Conservation (phyloP, 768 basidiomycete species). For the Russula dissimulans region DNA sequence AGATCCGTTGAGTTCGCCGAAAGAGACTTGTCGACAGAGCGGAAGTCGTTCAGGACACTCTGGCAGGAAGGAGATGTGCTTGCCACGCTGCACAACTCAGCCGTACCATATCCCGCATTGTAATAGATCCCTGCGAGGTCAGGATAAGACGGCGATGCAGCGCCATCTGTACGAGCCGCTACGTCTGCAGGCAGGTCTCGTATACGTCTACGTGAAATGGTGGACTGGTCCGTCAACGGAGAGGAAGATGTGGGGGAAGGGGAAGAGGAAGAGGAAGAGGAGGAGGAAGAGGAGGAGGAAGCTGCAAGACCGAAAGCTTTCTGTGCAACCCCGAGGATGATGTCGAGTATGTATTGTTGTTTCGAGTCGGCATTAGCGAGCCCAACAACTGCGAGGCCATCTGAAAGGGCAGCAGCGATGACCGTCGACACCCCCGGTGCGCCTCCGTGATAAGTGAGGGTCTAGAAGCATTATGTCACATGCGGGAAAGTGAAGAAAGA, state of each 20-base stretch:
- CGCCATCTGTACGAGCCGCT: background rate
- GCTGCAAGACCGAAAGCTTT: background rate
- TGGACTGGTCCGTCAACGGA: no score
- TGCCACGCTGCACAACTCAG: background rate
- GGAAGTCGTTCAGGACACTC: conserved; percentile 1
- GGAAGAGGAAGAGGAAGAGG: no score
- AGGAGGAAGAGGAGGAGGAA: no score
- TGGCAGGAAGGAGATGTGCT: conserved; percentile 5
- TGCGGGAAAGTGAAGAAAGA: background rate
- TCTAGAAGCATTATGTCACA: conserved; percentile 21
- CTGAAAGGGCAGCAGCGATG: conserved; percentile 29
- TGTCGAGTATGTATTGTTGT: background rate
- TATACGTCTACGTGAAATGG: background rate
- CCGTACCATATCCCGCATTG: background rate
- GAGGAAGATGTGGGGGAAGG: no score
- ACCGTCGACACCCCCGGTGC: conserved; percentile 29
- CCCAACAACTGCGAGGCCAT: conserved; percentile 28
- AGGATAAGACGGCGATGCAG: background rate
- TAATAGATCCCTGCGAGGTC: conserved; percentile 5
- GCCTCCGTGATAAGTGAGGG: conserved; percentile 27
- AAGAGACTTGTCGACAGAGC: background rate
- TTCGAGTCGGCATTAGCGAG: conserved; percentile 22
- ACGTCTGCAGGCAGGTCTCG: background rate
- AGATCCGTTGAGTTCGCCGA: background rate
- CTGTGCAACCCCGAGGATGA: background rate